Percentiles rank a stretch among this genome's conserved stretches.
Conservation (phyloP, 2,329 filamentous ascomycete genomes). For the Exophiala bonariae region DNA sequence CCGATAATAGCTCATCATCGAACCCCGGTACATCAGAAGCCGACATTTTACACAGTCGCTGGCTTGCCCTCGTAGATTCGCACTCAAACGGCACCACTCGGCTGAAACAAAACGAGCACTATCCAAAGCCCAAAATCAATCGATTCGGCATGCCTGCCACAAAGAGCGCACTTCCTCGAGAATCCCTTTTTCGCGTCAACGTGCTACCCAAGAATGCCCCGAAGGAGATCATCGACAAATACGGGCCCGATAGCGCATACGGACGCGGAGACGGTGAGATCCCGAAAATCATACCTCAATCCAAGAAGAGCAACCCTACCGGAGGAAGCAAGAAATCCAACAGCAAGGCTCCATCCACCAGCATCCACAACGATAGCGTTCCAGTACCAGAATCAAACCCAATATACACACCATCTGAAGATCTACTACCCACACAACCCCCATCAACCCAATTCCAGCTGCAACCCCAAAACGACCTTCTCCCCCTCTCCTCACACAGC, state of each 20-base stretch:
- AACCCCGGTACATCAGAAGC: conserved; percentile 14
- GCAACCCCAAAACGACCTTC: too few relatives aligned
- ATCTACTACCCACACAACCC: too few relatives aligned
- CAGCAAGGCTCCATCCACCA: too few relatives aligned
- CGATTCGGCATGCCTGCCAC: conserved; percentile 12
- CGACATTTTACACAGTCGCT: conserved; percentile 62
- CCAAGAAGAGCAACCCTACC: neutral
- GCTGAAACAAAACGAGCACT: neutral
- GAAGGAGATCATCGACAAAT: conserved; percentile 25
- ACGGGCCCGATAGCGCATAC: conserved; percentile 19
- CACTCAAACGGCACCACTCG: conserved; percentile 8
- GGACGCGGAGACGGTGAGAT: conserved; percentile 21
- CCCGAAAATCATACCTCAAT: conserved; percentile 11
- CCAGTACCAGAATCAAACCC: too few relatives aligned
- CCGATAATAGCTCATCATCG: conserved; percentile 8
- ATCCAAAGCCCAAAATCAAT: conserved; percentile 20
- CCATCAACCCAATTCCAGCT: too few relatives aligned
- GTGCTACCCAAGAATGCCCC: conserved; percentile 26
- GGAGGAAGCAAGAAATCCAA: conserved; percentile 1
- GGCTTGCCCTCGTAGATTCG: conserved; percentile 62
- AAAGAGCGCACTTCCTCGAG: conserved; percentile 16
- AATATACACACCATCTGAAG: too few relatives aligned
- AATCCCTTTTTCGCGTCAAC: conserved; percentile 23
- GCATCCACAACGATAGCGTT: too few relatives aligned
- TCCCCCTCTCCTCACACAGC: too few relatives aligned